These are phyloP conservation scores for Sanghuangporus sanghuang DNA, from an alignment of 1,284 basidiomycete species.

Conservation along the genomic window DNA sequence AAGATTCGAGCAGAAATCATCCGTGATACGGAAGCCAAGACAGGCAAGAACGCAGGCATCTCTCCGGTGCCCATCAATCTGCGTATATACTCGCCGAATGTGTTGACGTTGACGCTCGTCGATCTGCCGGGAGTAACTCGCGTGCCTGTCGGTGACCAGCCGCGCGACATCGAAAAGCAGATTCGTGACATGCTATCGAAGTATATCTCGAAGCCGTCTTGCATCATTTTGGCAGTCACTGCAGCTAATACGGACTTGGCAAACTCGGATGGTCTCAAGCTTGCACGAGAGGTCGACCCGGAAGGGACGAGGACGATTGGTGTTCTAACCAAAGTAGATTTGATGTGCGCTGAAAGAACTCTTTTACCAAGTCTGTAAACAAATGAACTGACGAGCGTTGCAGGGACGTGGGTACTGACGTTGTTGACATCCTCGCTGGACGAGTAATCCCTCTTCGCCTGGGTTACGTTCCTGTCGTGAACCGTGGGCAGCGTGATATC, in stretches of 20 bases:
- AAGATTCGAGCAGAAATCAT: constrained; percentile 97
- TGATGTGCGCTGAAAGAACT: constrained; percentile 64
- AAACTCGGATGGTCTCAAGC: constrained; percentile 95
- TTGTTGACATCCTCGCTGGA: constrained; percentile 98
- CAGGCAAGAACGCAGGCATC: constrained; percentile 95
- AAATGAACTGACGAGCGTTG: constrained; percentile 6
- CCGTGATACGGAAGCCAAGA: constrained; percentile 95
- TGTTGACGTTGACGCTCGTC: constrained; percentile 94
- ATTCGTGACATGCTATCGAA: constrained; percentile 96
- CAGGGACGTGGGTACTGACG: constrained; percentile 95
- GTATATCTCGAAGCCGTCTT: constrained; percentile 89
- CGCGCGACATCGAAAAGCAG: constrained; percentile 96
- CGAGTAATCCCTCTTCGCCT: constrained; percentile 90
- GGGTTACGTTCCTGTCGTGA: constrained; percentile 97
- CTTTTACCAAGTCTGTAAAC: background rate
- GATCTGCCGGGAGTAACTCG: constrained; percentile 96
- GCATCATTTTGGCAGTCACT: constrained; percentile 92
- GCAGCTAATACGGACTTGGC: constrained; percentile 96
- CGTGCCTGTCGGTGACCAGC: constrained; percentile 96
- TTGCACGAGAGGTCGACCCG: constrained; percentile 95
- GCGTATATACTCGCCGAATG: constrained; percentile 94
- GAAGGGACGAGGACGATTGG: constrained; percentile 95
- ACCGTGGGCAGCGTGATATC: constrained; percentile 96
- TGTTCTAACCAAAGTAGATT: constrained; percentile 95
- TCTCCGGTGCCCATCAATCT: constrained; percentile 96